Evolutionary conservation across 352 stramenopile species (phyloP).

Genomic region (Phytophthora cryptogea): DNA sequence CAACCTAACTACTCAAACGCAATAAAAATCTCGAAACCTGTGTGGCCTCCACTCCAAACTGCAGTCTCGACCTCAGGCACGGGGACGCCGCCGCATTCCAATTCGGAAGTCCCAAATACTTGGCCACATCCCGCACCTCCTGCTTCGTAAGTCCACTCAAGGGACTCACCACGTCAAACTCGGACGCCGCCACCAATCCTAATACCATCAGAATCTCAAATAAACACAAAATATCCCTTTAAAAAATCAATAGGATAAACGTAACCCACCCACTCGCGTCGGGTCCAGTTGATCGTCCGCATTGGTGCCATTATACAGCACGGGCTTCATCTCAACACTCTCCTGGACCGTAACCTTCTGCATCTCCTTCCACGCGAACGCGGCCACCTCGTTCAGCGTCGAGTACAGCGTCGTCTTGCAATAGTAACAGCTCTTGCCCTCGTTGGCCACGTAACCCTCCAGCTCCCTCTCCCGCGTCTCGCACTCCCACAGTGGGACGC

Average conservation of each 20-base stretch:
- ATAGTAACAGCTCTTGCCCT: constrained; percentile 94
- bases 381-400: constrained; percentile 89
- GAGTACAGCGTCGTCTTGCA: constrained; percentile 98
- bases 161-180: constrained; percentile 94
- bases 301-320: constrained; percentile 98
- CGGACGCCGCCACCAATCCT: constrained; percentile 91
- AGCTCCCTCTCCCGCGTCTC: constrained; percentile 83
- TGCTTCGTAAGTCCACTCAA: constrained; percentile 90
- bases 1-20: neutral
- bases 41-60: constrained; percentile 93
- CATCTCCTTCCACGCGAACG: constrained; percentile 51
- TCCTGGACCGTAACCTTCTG: neutral
- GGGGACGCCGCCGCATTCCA: constrained; percentile 96
- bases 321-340: constrained; percentile 22
- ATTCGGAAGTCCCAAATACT: constrained; percentile 93
- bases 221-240: neutral
- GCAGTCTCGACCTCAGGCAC: constrained; percentile 94
- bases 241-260: constrained; percentile 1
- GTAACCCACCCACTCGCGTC: constrained; percentile 76
- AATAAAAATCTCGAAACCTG: constrained; percentile 50
- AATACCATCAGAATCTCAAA: constrained; percentile 19
- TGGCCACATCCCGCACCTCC: constrained; percentile 87
- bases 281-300: constrained; percentile 93
- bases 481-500: constrained; percentile 89
- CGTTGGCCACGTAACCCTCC: constrained; percentile 93